These are phyloP conservation scores for Aspergillus sp. DNA, from an alignment of 2,329 filamentous ascomycete species.

Conservation along the genomic window DNA sequence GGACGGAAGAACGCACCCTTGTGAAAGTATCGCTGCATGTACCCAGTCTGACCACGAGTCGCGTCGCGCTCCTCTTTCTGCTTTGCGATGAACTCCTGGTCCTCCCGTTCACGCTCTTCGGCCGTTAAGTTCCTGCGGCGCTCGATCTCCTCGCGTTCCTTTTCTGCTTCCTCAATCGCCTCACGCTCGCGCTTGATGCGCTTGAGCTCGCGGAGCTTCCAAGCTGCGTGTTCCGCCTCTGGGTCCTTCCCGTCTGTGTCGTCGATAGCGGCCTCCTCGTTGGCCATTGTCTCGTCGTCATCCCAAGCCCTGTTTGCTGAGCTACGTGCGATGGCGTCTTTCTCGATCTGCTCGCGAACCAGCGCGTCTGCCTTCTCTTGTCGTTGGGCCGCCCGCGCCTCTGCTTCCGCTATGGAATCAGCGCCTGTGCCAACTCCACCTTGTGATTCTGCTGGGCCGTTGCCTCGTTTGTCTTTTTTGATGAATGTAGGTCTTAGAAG, in stretches of 20 bases:
- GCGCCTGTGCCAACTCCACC: conserved; percentile 21
- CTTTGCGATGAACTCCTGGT: conserved; percentile 71
- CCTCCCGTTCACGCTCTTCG: conserved; percentile 82
- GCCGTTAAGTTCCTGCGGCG: conserved; percentile 80
- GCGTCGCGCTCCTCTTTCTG: conserved; percentile 78
- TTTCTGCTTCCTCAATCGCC: conserved; percentile 78
- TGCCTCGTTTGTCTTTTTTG: conserved; percentile 61
- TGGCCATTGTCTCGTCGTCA: conserved; percentile 62
- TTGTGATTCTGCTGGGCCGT: conserved; percentile 25
- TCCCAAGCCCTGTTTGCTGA: conserved; percentile 86
- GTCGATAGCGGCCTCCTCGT: conserved; percentile 73
- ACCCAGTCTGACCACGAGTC: conserved; percentile 75
- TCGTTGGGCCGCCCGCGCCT: conserved; percentile 49
- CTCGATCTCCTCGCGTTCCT: conserved; percentile 85
- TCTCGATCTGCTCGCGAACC: conserved; percentile 84
- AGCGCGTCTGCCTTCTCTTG: conserved; percentile 74
- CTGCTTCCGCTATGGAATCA: conserved; percentile 44
- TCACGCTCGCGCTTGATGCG: conserved; percentile 85
- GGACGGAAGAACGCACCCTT: conserved; percentile 94
- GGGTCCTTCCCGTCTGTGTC: conserved; percentile 86
- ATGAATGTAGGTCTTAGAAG: conserved; percentile 67
- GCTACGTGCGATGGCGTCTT: conserved; percentile 72
- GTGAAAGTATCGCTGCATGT: conserved; percentile 96
- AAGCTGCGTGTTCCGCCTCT: conserved; percentile 84
- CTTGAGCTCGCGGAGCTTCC: conserved; percentile 88